A percentile compares a stretch with the other conserved stretches of the same genome.
phyloP scores from a whole-genome alignment of 805 yeast species.

The Myxozyma udenii region DNA sequence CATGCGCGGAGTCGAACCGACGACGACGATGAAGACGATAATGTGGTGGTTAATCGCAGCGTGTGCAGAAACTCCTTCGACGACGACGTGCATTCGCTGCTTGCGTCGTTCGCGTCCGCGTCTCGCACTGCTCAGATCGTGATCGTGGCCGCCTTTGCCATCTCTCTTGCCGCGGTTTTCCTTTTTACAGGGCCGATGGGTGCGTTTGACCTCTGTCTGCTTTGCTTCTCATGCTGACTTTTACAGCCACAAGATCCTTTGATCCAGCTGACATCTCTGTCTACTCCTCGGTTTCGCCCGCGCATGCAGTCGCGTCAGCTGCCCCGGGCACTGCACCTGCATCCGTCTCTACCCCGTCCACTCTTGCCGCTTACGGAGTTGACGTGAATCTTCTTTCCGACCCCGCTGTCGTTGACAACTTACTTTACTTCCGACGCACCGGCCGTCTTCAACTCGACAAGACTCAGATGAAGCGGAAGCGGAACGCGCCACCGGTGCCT shows the following conservation, averaged over 20 bases:
- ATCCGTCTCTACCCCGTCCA: no score
- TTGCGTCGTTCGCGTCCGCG: not conserved
- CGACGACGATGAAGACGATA: not conserved
- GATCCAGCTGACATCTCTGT: not conserved
- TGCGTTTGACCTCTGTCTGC: not conserved
- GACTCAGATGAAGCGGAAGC: not conserved
- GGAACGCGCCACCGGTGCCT: no score
- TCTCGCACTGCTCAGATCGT: not conserved
- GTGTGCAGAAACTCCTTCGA: no score
- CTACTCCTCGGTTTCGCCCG: not conserved
- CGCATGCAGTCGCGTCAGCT: not conserved
- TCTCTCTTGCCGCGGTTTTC: slow-evolving; percentile 4
- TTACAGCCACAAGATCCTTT: not conserved
- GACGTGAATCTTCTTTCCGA: not conserved
- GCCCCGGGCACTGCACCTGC: no score
- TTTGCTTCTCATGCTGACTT: not conserved
- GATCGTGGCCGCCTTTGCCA: not conserved
- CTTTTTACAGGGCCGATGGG: slow-evolving; percentile 7
- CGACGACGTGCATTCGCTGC: not conserved
- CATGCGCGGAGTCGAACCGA: no score
- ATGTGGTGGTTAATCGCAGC: not conserved
- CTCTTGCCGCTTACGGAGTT: not conserved
- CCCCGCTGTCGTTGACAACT: not conserved
- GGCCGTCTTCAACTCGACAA: not conserved
- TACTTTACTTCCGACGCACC: not conserved